These are phyloP conservation scores for Pythium periplocum DNA, from an alignment of 352 stramenopile genomes.

Conservation along the genomic window DNA sequence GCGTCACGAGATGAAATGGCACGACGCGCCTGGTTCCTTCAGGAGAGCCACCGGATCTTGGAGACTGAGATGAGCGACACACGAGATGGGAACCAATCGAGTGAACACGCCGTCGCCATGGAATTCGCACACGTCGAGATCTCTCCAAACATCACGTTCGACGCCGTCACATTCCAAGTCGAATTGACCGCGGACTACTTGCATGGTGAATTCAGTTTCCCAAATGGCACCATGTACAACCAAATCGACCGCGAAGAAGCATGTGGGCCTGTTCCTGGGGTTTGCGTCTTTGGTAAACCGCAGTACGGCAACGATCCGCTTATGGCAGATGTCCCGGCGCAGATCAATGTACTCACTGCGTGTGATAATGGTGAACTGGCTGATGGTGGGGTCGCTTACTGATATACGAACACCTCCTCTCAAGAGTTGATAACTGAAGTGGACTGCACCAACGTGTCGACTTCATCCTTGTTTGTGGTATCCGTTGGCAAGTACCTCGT, in stretches of 20 bases:
- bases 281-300: too few relatives aligned
- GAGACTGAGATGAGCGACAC: too few relatives aligned
- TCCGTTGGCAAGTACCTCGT: constrained; percentile 2
- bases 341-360: too few relatives aligned
- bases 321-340: too few relatives aligned
- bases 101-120: neutral
- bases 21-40: too few relatives aligned
- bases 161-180: constrained; percentile 20
- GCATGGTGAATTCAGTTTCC: neutral
- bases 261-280: neutral
- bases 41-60: too few relatives aligned
- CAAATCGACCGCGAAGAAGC: neutral
- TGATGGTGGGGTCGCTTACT: too few relatives aligned
- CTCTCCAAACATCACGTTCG: constrained; percentile 10
- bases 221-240: neutral
- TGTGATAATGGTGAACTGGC: constrained; percentile 1
- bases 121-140: constrained; percentile 11
- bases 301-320: too few relatives aligned
- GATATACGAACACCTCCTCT: neutral
- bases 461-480: constrained; percentile 2
- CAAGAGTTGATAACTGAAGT: too few relatives aligned
- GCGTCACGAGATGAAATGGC: too few relatives aligned
- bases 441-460: constrained; percentile 1
- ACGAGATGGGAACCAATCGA: too few relatives aligned
- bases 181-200: neutral